These are phyloP conservation scores for Oryza nivara DNA, from an alignment of 176 grass and related monocot species.

Conservation along the genomic window DNA sequence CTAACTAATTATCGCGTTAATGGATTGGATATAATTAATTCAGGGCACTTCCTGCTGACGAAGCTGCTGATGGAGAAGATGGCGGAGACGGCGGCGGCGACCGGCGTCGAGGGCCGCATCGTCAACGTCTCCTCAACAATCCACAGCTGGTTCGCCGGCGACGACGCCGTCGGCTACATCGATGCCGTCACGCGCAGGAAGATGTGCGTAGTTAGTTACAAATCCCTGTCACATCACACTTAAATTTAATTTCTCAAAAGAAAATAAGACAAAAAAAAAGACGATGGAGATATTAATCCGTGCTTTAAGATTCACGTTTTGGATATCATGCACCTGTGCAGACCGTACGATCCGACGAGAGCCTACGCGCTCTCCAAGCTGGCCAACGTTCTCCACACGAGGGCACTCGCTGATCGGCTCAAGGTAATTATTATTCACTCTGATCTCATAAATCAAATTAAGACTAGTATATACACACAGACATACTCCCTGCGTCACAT, in stretches of 20 bases:
- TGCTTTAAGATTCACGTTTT: conserved; percentile 28
- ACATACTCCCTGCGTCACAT: no score
- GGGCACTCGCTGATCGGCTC: conserved; percentile 58
- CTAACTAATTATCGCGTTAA: not conserved
- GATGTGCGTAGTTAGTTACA: conserved; percentile 45
- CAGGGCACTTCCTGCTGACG: conserved; percentile 91
- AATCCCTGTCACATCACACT: no score
- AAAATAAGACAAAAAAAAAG: no score
- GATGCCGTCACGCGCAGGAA: conserved; percentile 69
- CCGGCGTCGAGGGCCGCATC: conserved; percentile 77
- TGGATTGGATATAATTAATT: not conserved
- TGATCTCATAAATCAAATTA: not conserved
- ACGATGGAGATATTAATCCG: no score
- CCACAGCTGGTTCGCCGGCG: conserved; percentile 91
- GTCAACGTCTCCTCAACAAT: conserved; percentile 90
- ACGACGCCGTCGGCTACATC: conserved; percentile 74
- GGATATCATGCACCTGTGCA: conserved; percentile 19
- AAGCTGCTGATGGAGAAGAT: conserved; percentile 71
- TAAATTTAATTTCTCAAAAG: not conserved
- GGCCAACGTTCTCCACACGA: conserved; percentile 91
- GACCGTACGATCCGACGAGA: conserved; percentile 81
- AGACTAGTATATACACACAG: no score
- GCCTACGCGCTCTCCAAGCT: conserved; percentile 97
- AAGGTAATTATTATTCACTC: conserved; percentile 32
- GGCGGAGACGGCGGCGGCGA: conserved; percentile 71